A percentile compares a stretch with the other conserved stretches of the same genome.
These are phyloP conservation scores for Blakeslea trispora DNA, from an alignment of 371 early-diverging fungal genomes.

Conservation along the genomic window DNA sequence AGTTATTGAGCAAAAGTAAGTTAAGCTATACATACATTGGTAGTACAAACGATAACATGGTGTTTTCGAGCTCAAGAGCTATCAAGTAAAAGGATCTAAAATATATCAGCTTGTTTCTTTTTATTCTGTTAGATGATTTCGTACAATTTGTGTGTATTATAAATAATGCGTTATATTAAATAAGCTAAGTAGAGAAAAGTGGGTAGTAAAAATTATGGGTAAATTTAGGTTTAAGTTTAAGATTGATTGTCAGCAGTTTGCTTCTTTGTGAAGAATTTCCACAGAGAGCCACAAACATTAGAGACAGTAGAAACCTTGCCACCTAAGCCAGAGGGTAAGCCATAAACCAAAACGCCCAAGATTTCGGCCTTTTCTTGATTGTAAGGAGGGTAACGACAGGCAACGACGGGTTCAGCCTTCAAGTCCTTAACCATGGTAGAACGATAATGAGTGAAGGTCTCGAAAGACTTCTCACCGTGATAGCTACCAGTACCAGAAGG, in stretches of 20 bases:
- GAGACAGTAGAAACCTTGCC: constrained; percentile 31
- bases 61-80: no score
- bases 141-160: no score
- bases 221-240: constrained; percentile 10
- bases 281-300: constrained; percentile 31
- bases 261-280: constrained; percentile 36
- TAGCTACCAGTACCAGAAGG: constrained; percentile 81
- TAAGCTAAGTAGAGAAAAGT: no score
- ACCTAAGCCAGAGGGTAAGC: constrained; percentile 29
- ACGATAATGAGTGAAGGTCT: constrained; percentile 71
- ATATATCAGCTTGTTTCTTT: no score
- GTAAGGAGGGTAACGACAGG: constrained; percentile 55
- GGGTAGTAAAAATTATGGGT: no score
- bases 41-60: no score
- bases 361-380: constrained; percentile 37
- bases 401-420: constrained; percentile 46
- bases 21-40: no score
- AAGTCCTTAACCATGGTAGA: constrained; percentile 56
- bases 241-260: constrained; percentile 2
- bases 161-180: no score
- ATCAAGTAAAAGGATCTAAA: no score
- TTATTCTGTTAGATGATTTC: no score
- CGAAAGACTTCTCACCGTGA: constrained; percentile 78
- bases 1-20: no score
- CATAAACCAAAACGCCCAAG: constrained; percentile 29